Conservation (phyloP, 1,139 yeast genomes). For the Ogataea hybrid region DNA sequence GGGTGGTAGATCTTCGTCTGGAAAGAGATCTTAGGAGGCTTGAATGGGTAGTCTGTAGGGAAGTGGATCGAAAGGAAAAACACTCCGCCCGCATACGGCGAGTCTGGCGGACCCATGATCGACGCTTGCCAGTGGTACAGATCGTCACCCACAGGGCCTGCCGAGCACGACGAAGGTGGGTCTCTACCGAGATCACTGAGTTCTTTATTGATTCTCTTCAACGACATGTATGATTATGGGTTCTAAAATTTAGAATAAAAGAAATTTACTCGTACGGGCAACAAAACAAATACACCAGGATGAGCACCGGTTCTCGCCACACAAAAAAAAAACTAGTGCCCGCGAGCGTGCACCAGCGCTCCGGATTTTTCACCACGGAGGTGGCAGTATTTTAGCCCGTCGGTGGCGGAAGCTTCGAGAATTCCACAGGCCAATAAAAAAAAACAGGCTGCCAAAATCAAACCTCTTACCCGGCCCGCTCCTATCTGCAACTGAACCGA, state of each 20-base stretch:
- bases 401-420: slow-evolving; percentile 10
- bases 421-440: slow-evolving; percentile 3
- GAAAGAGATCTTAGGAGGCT: slow-evolving; percentile 60
- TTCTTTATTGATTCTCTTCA: slow-evolving; percentile 95
- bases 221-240: slow-evolving; percentile 53
- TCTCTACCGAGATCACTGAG: slow-evolving; percentile 95
- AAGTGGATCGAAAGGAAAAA: slow-evolving; percentile 53
- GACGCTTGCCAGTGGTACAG: slow-evolving; percentile 60
- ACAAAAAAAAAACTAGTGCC: not conserved
- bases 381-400: not conserved
- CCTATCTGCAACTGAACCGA: not conserved
- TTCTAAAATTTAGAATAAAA: slow-evolving; percentile 8
- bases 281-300: slow-evolving; percentile 5
- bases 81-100: slow-evolving; percentile 56
- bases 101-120: slow-evolving; percentile 60
- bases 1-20: slow-evolving; percentile 72
- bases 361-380: not conserved
- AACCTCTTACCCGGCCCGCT: slow-evolving; percentile 1
- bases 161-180: slow-evolving; percentile 98
- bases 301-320: not conserved
- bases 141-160: slow-evolving; percentile 96
- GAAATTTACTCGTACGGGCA: slow-evolving; percentile 11
- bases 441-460: not conserved
- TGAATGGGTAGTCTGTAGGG: slow-evolving; percentile 60
- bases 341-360: not conserved